Evolutionary conservation across 2,329 filamentous ascomycete genomes (phyloP), one percentile per base, ranked within the genome.

Genomic region (Colletotrichum cuscutae): DNA sequence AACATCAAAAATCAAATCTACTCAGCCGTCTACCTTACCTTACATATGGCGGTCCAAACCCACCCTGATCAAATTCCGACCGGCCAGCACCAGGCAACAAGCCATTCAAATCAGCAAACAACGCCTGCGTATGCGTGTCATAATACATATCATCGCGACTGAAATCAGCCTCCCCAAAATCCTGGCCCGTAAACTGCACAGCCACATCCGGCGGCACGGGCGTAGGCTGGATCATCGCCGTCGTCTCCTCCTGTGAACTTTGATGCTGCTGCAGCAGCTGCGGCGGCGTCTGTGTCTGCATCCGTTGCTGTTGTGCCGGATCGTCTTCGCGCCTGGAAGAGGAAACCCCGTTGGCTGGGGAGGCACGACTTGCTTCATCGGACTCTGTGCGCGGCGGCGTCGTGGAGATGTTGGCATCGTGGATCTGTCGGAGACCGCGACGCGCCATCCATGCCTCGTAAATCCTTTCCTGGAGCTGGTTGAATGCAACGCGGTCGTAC

Each of bases 381-480:
- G 70, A 73, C 24, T 73, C 59, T 24, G 65, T 63, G 1, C 65
- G 57, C n/a, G 58, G 69, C 15, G 69, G 65, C 49, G 69, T 57
- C 61, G 60, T 74, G 59, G 28, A 26, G 4, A 59, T 2, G 22
- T 56, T 19, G 6, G 24, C 22, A 13, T n/a, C 49, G 5, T 35
- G 24, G 15, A 53, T 19, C 66, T 12, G 49, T 49, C 65, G 65
- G 26, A 72, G 57, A 5, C 69, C 28, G 42, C 66, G 61, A 15
- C 26, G 8, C 5, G 66, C 15, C 7, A 26, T 56, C 71, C 71
- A 73, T 24, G 65, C 22, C 2, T 72, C 71, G 19, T 72, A 72
- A 9, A 72, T 68, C 15, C 57, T 54, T 4, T 72, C 71, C 22
- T 68, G 32, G 4, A 37, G 62, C 9, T 49, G 15, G 3, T 37